Conservation (phyloP, 805 yeast species). For the Kregervanrija pseudodelftensis region DNA sequence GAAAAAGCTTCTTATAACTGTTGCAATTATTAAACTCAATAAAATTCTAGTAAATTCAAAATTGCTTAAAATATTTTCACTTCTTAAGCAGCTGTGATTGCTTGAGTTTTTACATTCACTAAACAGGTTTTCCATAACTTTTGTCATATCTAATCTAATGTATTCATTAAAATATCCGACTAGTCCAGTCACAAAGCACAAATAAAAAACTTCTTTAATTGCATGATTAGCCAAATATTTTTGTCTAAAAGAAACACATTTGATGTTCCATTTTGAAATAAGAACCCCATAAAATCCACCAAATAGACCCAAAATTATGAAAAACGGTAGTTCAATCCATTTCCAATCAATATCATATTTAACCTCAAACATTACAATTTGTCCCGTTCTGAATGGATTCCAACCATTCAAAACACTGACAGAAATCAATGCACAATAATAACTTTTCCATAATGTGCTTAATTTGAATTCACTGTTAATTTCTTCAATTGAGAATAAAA, state of each 20-base stretch:
- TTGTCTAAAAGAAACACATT: slow-evolving; percentile 72
- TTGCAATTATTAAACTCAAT: slow-evolving; percentile 58
- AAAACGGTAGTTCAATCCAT: slow-evolving; percentile 75
- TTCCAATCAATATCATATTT: slow-evolving; percentile 83
- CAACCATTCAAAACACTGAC: slow-evolving; percentile 71
- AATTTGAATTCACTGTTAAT: slow-evolving; percentile 69
- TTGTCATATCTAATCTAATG: slow-evolving; percentile 86
- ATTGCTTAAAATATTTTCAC: not conserved
- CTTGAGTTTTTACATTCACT: slow-evolving; percentile 55
- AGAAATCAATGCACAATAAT: slow-evolving; percentile 85
- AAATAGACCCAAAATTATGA: slow-evolving; percentile 71
- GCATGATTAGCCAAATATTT: slow-evolving; percentile 51
- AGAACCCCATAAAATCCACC: slow-evolving; percentile 88
- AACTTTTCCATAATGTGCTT: slow-evolving; percentile 82
- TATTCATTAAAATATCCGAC: slow-evolving; percentile 81
- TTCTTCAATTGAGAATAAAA: slow-evolving; percentile 86
- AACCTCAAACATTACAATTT: slow-evolving; percentile 89
- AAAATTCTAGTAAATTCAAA: slow-evolving; percentile 22
- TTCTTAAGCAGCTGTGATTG: slow-evolving; percentile 1
- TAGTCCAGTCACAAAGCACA: slow-evolving; percentile 65
- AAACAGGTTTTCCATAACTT: slow-evolving; percentile 83
- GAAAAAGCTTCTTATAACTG: slow-evolving; percentile 59
- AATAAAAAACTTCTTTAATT: slow-evolving; percentile 59
- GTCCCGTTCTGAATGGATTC: slow-evolving; percentile 93
- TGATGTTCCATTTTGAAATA: slow-evolving; percentile 67